Conservation (phyloP, 192 early-diverging fungal species). For the Coemansia sp. region DNA sequence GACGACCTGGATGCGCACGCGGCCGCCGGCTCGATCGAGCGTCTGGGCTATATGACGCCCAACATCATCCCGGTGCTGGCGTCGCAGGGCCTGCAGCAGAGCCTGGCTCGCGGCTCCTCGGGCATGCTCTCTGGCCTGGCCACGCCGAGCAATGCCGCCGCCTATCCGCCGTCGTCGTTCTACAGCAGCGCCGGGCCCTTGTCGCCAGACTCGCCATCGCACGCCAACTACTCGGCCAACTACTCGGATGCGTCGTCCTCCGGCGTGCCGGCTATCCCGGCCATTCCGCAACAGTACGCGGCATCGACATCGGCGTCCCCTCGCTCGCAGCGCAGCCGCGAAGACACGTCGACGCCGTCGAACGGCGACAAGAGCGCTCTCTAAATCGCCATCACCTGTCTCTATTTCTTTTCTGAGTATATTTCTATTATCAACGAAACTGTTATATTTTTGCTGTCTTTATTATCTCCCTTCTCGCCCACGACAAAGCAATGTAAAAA, state of each 20-base stretch:
- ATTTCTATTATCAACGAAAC: too few relatives aligned
- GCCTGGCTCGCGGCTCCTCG: slow-evolving; percentile 8
- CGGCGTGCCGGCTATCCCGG: slow-evolving; percentile 13
- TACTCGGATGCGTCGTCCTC: slow-evolving; percentile 7
- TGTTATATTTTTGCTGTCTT: not conserved
- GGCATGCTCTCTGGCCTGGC: slow-evolving; percentile 13
- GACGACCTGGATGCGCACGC: slow-evolving; percentile 40
- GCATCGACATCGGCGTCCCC: slow-evolving; percentile 14
- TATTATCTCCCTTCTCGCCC: slow-evolving; percentile 1
- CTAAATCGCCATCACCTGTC: too few relatives aligned
- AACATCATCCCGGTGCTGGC: slow-evolving; percentile 46
- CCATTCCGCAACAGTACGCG: slow-evolving; percentile 24
- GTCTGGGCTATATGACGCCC: slow-evolving; percentile 54
- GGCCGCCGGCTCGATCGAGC: slow-evolving; percentile 45
- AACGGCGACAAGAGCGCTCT: slow-evolving; percentile 12
- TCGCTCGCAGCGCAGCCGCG: slow-evolving; percentile 12
- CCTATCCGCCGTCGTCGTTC: not conserved
- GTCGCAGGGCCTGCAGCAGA: slow-evolving; percentile 24
- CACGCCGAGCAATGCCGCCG: slow-evolving; percentile 11
- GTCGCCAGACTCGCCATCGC: slow-evolving; percentile 11
- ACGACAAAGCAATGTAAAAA: not conserved
- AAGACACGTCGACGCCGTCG: slow-evolving; percentile 3
- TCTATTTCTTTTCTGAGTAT: not conserved
- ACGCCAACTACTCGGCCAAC: not conserved
- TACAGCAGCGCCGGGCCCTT: not conserved